phyloP scores from a whole-genome alignment of 352 stramenopile species.

The Pythium angustatum region DNA sequence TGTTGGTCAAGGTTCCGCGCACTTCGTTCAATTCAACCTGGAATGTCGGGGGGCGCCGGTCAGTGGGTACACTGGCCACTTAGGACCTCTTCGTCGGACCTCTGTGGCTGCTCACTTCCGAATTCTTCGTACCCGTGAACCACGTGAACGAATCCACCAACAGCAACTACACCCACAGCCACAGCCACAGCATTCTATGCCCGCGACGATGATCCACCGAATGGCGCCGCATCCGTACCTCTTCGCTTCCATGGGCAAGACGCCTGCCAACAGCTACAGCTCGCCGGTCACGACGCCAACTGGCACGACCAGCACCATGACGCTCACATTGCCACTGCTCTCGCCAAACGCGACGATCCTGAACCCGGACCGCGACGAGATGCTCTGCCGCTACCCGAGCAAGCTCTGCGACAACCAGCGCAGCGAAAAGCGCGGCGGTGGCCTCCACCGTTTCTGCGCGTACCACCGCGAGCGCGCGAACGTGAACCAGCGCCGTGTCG shows the following conservation, averaged over 20 bases:
- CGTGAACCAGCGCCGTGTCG: slow-evolving; percentile 32
- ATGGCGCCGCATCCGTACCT: slow-evolving; percentile 1
- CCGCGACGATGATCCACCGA: slow-evolving; percentile 6
- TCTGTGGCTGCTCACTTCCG: no score
- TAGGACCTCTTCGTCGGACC: no score
- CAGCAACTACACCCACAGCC: neutral
- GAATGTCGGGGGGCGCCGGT: no score
- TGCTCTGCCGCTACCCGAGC: slow-evolving; percentile 36
- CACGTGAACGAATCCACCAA: neutral
- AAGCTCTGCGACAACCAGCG: slow-evolving; percentile 38
- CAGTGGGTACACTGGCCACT: no score
- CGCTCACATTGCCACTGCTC: neutral
- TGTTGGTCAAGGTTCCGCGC: no score
- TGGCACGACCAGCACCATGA: neutral
- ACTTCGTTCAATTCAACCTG: no score
- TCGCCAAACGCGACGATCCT: slow-evolving; percentile 3
- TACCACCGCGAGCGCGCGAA: slow-evolving; percentile 37
- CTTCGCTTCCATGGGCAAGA: slow-evolving; percentile 3
- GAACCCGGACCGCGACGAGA: slow-evolving; percentile 20
- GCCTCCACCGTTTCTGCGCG: slow-evolving; percentile 35
- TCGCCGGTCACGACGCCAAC: slow-evolving; percentile 1
- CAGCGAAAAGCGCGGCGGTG: slow-evolving; percentile 31
- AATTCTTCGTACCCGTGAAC: no score
- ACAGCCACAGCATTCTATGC: neutral
- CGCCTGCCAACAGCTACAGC: neutral